Conservation (phyloP, 1,139 yeast genomes). For the Kodamaea anthophila region DNA sequence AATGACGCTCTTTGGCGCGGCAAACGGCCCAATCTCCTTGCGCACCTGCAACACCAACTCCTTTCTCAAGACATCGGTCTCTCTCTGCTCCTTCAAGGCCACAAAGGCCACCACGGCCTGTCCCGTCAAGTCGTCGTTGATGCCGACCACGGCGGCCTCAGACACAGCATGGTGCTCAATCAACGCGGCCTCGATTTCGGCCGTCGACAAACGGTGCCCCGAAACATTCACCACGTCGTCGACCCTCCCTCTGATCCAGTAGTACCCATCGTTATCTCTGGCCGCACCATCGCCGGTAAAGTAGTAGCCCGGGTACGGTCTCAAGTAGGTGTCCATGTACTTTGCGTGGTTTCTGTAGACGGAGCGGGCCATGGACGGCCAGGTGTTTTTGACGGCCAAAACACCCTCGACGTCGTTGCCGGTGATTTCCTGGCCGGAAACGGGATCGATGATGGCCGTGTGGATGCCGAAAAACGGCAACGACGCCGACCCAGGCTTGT, state of each 20-base stretch:
- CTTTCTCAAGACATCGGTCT: constrained; percentile 61
- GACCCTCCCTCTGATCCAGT: constrained; percentile 98
- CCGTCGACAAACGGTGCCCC: constrained; percentile 95
- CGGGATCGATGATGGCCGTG: constrained; percentile 88
- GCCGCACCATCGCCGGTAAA: constrained; percentile 99
- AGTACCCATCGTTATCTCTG: constrained; percentile 93
- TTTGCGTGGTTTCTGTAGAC: constrained; percentile 89
- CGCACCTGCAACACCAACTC: constrained; percentile 83
- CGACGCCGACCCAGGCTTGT: constrained; percentile 96
- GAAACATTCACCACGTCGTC: constrained; percentile 97
- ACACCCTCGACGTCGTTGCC: constrained; percentile 98
- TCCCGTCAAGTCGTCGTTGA: constrained; percentile 91
- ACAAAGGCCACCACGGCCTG: constrained; percentile 96
- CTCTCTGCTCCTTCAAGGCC: constrained; percentile 62
- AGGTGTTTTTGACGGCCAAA: constrained; percentile 76
- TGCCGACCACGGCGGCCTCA: constrained; percentile 94
- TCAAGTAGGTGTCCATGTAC: constrained; percentile 87
- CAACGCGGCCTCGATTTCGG: constrained; percentile 93
- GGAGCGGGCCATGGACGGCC: constrained; percentile 99
- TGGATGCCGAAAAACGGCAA: constrained; percentile 94
- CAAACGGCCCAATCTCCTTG: constrained; percentile 95
- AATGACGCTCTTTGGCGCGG: constrained; percentile 90
- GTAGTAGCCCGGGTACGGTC: constrained; percentile 94
- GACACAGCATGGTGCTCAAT: constrained; percentile 74
- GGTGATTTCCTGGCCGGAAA: constrained; percentile 69